A percentile compares a stretch with the other conserved stretches of the same genome.
These are phyloP conservation scores for Chlamydomonas sphaeroides DNA, from an alignment of 139 green algal genomes.

Conservation along the genomic window DNA sequence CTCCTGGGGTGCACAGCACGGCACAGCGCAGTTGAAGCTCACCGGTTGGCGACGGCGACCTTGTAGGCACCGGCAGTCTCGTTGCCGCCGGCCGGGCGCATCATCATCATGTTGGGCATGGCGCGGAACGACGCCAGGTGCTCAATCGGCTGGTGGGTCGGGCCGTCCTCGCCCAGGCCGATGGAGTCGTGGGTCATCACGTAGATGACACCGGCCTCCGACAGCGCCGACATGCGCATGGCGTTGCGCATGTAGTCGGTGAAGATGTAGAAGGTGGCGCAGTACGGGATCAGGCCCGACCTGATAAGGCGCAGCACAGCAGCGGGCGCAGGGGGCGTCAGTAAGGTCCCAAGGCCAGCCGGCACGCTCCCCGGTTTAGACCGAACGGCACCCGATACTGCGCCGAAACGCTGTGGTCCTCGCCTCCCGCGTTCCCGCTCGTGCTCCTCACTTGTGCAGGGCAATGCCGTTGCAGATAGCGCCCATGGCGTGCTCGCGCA, in stretches of 20 bases:
- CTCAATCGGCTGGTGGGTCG: conserved; percentile 98
- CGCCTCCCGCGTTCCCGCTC: too few species aligned
- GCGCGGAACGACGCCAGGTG: conserved; percentile 97
- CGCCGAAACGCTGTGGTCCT: too few species aligned
- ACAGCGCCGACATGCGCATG: conserved; percentile 96
- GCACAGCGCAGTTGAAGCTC: too few species aligned
- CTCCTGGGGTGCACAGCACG: too few species aligned
- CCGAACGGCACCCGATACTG: too few species aligned
- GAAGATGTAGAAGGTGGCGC: conserved; percentile 99
- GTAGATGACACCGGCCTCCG: conserved; percentile 88
- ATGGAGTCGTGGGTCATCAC: conserved; percentile 99
- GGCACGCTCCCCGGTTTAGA: too few species aligned
- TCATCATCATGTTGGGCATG: conserved; percentile 98
- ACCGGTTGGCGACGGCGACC: conserved; percentile 77
- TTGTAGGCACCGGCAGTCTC: conserved; percentile 97
- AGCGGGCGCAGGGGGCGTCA: too few species aligned
- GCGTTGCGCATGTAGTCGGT: conserved; percentile 98
- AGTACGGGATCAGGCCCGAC: conserved; percentile 95
- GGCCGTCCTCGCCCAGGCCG: conserved; percentile 98
- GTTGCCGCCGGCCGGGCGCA: conserved; percentile 94
- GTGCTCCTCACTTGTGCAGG: too few species aligned
- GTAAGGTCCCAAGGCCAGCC: too few species aligned
- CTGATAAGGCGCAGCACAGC: too few species aligned
- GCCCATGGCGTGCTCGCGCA: conserved; percentile 99
- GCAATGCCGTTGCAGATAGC: conserved; percentile 96